These are phyloP conservation scores for Pseudomassariella vexata DNA, from an alignment of 2,329 filamentous ascomycete genomes.

Conservation along the genomic window DNA sequence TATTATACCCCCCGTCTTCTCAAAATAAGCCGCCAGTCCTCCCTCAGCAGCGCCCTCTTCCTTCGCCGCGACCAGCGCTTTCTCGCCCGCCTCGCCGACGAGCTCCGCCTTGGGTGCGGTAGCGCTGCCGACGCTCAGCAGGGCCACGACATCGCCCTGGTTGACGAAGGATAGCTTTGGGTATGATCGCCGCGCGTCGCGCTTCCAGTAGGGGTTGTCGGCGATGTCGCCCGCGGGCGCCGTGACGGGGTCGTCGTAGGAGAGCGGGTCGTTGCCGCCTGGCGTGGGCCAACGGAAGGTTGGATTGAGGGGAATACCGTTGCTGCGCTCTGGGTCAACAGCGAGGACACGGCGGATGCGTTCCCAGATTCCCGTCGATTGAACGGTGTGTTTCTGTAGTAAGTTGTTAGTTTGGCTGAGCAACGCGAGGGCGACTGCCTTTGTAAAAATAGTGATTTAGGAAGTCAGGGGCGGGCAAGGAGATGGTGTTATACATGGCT, in stretches of 20 bases:
- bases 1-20: constrained; percentile 48
- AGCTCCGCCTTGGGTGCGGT: constrained; percentile 77
- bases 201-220: constrained; percentile 95
- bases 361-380: constrained; percentile 86
- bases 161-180: constrained; percentile 72
- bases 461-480: constrained; percentile 1
- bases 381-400: constrained; percentile 92
- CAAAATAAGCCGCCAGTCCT: constrained; percentile 68
- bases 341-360: constrained; percentile 70
- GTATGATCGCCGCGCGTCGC: constrained; percentile 79
- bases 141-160: constrained; percentile 78
- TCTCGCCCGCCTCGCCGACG: constrained; percentile 63
- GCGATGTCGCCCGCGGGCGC: constrained; percentile 80
- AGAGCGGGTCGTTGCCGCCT: constrained; percentile 61
- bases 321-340: constrained; percentile 82
- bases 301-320: constrained; percentile 86
- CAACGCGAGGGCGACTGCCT: too few relatives aligned
- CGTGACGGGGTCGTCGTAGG: constrained; percentile 79
- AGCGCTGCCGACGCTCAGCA: constrained; percentile 80
- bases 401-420: too few relatives aligned
- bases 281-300: constrained; percentile 86
- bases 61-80: constrained; percentile 68
- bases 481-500: constrained; percentile 42
- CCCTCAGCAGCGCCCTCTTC: constrained; percentile 67
- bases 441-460: too few relatives aligned